Evolutionary conservation across 2,329 filamentous ascomycete genomes (phyloP).

Genomic region (Colletotrichum aenigma): DNA sequence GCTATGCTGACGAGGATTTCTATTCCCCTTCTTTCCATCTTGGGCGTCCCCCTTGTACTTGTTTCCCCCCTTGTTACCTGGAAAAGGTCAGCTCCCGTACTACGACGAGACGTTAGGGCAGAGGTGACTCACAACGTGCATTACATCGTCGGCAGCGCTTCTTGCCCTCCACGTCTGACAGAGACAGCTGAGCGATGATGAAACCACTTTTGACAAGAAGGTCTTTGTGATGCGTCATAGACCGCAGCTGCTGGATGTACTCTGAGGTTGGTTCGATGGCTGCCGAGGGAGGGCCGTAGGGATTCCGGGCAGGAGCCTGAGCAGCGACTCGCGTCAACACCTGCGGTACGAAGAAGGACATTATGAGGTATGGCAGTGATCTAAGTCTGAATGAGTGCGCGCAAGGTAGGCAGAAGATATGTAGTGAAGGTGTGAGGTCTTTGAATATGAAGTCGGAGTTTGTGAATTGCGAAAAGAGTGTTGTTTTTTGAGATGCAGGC

Average conservation of each 20-base stretch:
- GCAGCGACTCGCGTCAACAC: neutral
- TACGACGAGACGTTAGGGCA: neutral
- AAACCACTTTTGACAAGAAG: slow-evolving; percentile 30
- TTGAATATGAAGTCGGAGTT: neutral
- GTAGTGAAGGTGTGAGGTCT: neutral
- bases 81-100: neutral
- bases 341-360: neutral
- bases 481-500: neutral
- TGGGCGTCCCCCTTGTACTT: neutral
- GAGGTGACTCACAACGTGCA: slow-evolving; percentile 14
- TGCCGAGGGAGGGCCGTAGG: neutral
- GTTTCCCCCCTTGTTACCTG: neutral
- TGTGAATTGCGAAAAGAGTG: neutral
- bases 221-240: slow-evolving; percentile 20
- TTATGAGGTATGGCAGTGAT: neutral
- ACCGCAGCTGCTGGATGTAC: slow-evolving; percentile 23
- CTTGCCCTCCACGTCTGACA: slow-evolving; percentile 32
- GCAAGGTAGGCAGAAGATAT: neutral
- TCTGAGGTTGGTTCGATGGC: slow-evolving; percentile 23
- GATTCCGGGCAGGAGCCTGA: neutral
- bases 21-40: neutral
- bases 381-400: neutral
- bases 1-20: neutral
- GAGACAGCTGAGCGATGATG: slow-evolving; percentile 27
- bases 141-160: slow-evolving; percentile 31